A percentile compares a stretch with the other conserved stretches of the same genome.
Conservation (phyloP, 495 filamentous ascomycete species). For the Aspergillus bertholletiae region DNA sequence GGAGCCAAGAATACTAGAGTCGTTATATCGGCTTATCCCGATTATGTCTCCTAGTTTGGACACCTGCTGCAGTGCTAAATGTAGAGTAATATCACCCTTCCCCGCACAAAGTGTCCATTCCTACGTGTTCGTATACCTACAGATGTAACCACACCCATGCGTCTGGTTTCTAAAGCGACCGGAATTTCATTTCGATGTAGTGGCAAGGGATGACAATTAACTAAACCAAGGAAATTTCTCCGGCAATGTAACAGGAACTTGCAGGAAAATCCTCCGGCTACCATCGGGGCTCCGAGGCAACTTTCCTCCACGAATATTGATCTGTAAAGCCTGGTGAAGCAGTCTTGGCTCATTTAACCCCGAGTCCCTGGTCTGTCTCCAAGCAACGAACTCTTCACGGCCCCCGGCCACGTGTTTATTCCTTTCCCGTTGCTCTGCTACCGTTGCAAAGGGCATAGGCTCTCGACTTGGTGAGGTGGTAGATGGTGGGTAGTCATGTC, state of each 20-base stretch:
- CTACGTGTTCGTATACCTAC: too few species aligned
- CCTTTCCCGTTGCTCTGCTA: conserved; percentile 41
- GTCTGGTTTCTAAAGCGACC: too few species aligned
- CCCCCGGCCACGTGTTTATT: conserved; percentile 53
- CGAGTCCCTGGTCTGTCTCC: conserved; percentile 46
- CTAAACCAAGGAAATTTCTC: neutral
- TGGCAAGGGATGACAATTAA: too few species aligned
- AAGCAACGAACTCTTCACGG: conserved; percentile 46
- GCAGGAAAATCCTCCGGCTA: neutral
- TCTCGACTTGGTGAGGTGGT: conserved; percentile 10
- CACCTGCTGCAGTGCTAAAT: too few species aligned
- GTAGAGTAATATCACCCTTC: too few species aligned
- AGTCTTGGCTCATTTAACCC: conserved; percentile 46
- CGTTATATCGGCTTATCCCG: too few species aligned
- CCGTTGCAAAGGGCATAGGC: conserved; percentile 44
- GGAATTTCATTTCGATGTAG: too few species aligned
- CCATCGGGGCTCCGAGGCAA: conserved; percentile 27
- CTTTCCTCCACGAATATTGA: conserved; percentile 54
- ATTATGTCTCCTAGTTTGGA: too few species aligned
- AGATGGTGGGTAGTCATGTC: conserved; percentile 47
- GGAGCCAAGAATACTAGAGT: too few species aligned
- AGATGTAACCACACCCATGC: too few species aligned
- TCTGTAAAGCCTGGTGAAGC: conserved; percentile 54
- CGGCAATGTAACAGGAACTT: neutral
- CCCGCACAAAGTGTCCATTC: too few species aligned